A percentile compares a stretch with the other conserved stretches of the same genome.
These are phyloP conservation scores for Parasarocladium wereldwijsianum DNA, from an alignment of 2,329 filamentous ascomycete genomes.

Conservation along the genomic window DNA sequence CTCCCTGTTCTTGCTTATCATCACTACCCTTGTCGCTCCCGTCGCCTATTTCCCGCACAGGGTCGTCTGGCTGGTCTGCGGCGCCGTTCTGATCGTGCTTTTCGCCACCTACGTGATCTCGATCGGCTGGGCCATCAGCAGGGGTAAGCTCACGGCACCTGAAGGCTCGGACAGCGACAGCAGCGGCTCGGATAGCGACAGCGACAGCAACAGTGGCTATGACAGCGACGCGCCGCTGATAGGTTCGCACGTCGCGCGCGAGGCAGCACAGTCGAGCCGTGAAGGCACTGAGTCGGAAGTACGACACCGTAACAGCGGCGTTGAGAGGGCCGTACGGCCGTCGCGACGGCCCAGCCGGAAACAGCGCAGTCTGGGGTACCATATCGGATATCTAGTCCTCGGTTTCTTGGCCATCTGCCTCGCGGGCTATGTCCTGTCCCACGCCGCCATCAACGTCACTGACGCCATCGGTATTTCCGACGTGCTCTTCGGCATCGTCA, in stretches of 20 bases:
- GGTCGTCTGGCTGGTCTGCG: constrained; percentile 15
- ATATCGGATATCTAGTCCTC: constrained; percentile 21
- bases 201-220: no score
- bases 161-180: constrained; percentile 19
- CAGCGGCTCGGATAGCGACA: constrained; percentile 5
- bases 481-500: constrained; percentile 28
- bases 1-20: constrained; percentile 21
- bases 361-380: constrained; percentile 6
- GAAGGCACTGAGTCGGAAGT: no score
- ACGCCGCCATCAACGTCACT: constrained; percentile 26
- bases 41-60: constrained; percentile 10
- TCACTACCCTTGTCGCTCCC: constrained; percentile 24
- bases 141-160: constrained; percentile 23
- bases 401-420: constrained; percentile 30
- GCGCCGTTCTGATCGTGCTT: constrained; percentile 21
- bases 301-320: no score
- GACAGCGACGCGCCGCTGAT: no score
- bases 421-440: constrained; percentile 33
- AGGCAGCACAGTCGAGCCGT: no score
- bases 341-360: no score
- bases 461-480: constrained; percentile 26
- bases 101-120: constrained; percentile 29
- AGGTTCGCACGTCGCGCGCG: no score
- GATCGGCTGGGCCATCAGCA: constrained; percentile 28
- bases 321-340: no score